Percentiles rank a stretch among this genome's conserved stretches.
These are phyloP conservation scores for Aspergillus steynii DNA, from an alignment of 495 filamentous ascomycete genomes.

Conservation along the genomic window DNA sequence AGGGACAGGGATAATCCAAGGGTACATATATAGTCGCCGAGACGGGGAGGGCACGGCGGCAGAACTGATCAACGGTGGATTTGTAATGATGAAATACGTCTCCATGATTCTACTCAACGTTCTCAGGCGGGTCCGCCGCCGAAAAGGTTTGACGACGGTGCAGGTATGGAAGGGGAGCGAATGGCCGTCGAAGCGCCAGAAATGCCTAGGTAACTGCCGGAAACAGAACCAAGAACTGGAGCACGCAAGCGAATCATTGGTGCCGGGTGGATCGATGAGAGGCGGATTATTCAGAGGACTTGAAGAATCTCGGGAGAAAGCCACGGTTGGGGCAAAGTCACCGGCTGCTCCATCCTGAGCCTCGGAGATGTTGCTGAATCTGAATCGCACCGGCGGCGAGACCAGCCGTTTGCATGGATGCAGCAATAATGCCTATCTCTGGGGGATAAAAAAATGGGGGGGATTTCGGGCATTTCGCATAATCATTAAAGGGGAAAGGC, in stretches of 20 bases:
- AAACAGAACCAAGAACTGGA: slow-evolving; percentile 3
- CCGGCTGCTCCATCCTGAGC: slow-evolving; percentile 7
- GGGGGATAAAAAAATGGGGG: not conserved
- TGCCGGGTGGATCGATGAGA: not conserved
- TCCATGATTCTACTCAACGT: not conserved
- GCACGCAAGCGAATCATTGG: not conserved
- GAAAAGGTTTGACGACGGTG: not conserved
- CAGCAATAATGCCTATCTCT: too few relatives aligned
- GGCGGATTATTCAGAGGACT: not conserved
- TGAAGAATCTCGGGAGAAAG: not conserved
- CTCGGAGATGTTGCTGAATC: slow-evolving; percentile 22
- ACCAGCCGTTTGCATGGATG: not conserved
- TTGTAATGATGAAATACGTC: not conserved
- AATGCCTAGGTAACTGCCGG: slow-evolving; percentile 11
- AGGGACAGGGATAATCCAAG: not conserved
- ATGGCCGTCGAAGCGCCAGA: too few relatives aligned
- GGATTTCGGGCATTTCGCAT: not conserved
- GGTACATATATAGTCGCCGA: not conserved
- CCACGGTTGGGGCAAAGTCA: not conserved
- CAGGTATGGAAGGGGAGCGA: not conserved
- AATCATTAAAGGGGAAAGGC: not conserved
- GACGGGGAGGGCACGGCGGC: not conserved
- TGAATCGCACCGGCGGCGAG: not conserved
- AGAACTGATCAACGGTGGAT: slow-evolving; percentile 4
- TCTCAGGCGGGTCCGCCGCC: not conserved